Evolutionary conservation across 805 yeast species (phyloP).

Genomic region (Candida qinlingensis): DNA sequence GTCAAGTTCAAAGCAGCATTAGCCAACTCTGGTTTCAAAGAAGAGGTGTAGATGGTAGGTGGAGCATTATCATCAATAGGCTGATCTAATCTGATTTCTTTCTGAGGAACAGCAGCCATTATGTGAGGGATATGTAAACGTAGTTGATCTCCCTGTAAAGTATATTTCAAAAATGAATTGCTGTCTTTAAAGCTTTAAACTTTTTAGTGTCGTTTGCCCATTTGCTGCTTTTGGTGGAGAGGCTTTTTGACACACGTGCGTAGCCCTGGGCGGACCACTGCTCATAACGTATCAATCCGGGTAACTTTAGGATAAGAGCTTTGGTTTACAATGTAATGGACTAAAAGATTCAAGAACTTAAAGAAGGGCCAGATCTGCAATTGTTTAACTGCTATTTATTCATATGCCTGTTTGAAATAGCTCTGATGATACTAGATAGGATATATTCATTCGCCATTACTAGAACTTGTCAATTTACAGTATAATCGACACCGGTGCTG

Average conservation of each 20-base stretch:
- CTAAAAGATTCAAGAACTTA: no score
- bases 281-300: background rate
- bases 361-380: no score
- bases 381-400: no score
- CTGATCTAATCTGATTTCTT: slow-evolving; percentile 43
- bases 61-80: slow-evolving; percentile 51
- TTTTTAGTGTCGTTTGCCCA: background rate
- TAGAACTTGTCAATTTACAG: no score
- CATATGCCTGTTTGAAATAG: no score
- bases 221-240: background rate
- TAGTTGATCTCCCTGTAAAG: no score
- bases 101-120: slow-evolving; percentile 30
- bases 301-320: background rate
- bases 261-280: background rate
- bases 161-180: background rate
- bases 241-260: background rate
- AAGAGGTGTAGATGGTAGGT: slow-evolving; percentile 44
- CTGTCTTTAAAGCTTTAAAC: background rate
- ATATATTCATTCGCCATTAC: no score
- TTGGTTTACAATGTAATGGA: no score
- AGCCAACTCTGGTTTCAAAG: slow-evolving; percentile 50
- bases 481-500: no score
- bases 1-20: slow-evolving; percentile 58
- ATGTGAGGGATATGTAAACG: no score
- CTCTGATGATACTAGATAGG: no score